These are phyloP conservation scores for Syzygium oleosum DNA, from an alignment of 345 rosid species.

Conservation along the genomic window DNA sequence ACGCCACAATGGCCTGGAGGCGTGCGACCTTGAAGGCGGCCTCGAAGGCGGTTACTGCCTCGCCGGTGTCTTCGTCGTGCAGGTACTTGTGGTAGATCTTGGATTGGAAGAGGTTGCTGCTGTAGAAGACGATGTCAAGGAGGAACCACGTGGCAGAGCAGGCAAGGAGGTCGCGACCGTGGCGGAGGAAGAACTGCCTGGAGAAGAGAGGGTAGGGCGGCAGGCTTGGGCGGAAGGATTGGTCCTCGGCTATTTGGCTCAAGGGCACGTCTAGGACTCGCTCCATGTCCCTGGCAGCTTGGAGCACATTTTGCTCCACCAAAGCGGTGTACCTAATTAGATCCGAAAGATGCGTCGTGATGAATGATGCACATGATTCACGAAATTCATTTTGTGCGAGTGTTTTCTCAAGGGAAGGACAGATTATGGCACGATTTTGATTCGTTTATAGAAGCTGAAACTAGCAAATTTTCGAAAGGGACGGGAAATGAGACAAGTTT, in stretches of 20 bases:
- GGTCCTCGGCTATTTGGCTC: neutral
- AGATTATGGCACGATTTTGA: accelerated
- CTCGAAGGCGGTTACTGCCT: neutral
- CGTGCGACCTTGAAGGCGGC: neutral
- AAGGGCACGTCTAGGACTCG: neutral
- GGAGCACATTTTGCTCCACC: neutral
- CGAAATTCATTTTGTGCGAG: no score
- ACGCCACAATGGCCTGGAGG: neutral
- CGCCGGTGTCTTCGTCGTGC: neutral
- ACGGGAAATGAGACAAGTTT: neutral
- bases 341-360: neutral
- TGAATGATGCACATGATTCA: no score
- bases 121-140: neutral
- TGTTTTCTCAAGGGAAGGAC: neutral
- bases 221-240: neutral
- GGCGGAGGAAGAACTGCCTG: neutral
- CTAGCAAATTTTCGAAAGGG: neutral
- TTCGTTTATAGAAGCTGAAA: neutral
- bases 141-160: neutral
- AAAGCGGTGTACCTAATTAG: neutral
- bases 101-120: neutral
- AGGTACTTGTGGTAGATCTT: neutral
- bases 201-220: neutral
- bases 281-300: neutral
- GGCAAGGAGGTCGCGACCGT: neutral